Conservation (phyloP, 2,329 filamentous ascomycete species). For the Anthostomella pinea region DNA sequence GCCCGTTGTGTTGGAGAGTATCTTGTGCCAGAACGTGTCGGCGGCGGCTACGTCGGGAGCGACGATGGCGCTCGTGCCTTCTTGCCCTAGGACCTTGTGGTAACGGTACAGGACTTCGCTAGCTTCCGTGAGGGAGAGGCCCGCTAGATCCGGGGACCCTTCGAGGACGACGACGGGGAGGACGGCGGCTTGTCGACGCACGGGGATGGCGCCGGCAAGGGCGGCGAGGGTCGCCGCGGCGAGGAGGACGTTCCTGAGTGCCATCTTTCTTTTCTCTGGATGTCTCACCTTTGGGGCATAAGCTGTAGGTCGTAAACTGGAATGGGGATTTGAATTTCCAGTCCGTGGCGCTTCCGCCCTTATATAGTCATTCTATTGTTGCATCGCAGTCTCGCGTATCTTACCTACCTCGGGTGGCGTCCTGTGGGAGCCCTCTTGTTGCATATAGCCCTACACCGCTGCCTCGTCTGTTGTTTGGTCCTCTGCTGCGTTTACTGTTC, state of each 20-base stretch:
- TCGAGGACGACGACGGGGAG: conserved; percentile 12
- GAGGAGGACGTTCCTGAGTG: conserved; percentile 9
- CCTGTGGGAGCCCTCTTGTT: no score
- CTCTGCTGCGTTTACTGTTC: no score
- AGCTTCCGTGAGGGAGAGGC: conserved; percentile 9
- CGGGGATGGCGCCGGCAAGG: conserved; percentile 7
- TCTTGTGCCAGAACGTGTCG: conserved; percentile 9
- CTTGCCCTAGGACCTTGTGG: conserved; percentile 11
- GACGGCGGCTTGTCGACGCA: conserved; percentile 3
- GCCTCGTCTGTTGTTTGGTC: no score
- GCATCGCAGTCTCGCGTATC: no score
- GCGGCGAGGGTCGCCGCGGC: conserved; percentile 5
- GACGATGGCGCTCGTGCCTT: conserved; percentile 8
- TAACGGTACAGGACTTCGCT: conserved; percentile 6
- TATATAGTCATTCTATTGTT: no score
- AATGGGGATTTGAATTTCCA: no score
- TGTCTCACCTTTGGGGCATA: no score
- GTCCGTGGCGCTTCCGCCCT: no score
- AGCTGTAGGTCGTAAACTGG: no score
- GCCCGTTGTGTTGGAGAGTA: conserved; percentile 5
- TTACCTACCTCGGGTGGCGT: no score
- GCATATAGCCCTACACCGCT: no score
- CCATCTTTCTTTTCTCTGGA: conserved; percentile 6
- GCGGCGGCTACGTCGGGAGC: conserved; percentile 9
- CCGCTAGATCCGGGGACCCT: conserved; percentile 8